A percentile compares a stretch with the other conserved stretches of the same genome.
These are phyloP conservation scores for Sporopachydermia quercuum DNA, from an alignment of 805 yeast species.

Conservation along the genomic window DNA sequence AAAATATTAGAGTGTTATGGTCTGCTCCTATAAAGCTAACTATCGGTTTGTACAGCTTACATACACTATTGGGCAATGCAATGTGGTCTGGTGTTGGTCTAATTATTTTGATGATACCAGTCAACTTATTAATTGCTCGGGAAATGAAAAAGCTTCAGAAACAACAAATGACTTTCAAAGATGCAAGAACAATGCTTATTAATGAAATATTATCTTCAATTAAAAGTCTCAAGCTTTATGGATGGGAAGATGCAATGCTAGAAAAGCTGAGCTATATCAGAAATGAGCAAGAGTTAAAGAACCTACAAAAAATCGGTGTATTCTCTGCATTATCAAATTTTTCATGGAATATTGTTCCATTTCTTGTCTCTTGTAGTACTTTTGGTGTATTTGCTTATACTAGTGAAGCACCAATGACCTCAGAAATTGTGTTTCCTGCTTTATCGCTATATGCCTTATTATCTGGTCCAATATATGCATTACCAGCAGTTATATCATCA, in stretches of 20 bases:
- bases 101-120: slow-evolving; percentile 63
- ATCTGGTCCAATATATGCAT: slow-evolving; percentile 32
- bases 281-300: slow-evolving; percentile 72
- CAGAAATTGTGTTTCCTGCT: slow-evolving; percentile 73
- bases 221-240: slow-evolving; percentile 82
- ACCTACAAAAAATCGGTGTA: slow-evolving; percentile 58
- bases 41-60: slow-evolving; percentile 59
- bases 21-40: slow-evolving; percentile 85
- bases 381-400: slow-evolving; percentile 64
- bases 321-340: slow-evolving; percentile 58
- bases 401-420: slow-evolving; percentile 52
- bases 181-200: slow-evolving; percentile 76
- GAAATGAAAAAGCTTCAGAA: slow-evolving; percentile 62
- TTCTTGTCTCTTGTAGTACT: slow-evolving; percentile 76
- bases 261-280: slow-evolving; percentile 64
- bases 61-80: slow-evolving; percentile 65
- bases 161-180: slow-evolving; percentile 76
- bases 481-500: slow-evolving; percentile 34
- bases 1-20: slow-evolving; percentile 70
- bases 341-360: slow-evolving; percentile 78
- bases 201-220: slow-evolving; percentile 80
- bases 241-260: slow-evolving; percentile 87
- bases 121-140: slow-evolving; percentile 56
- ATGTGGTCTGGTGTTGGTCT: slow-evolving; percentile 88
- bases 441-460: slow-evolving; percentile 35